Base-by-base conservation (phyloP, 176 grass and related monocot species). In the Tillandsia leiboldiana region DNA sequence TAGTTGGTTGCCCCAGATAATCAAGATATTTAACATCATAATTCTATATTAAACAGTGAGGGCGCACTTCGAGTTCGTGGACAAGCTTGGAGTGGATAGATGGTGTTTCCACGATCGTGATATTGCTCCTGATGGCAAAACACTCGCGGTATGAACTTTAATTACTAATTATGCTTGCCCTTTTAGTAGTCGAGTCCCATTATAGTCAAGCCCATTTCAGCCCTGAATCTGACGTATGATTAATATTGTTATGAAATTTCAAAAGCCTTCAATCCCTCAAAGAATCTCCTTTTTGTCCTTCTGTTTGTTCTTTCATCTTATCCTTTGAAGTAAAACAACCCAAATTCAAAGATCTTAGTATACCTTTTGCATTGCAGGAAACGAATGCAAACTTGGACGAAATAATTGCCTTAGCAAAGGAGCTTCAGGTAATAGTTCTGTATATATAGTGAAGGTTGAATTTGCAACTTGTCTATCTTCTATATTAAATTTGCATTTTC, bases 41-140 rank as follows among this genome's bases (percentile, higher is more conserved):
- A 26, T 12, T 10, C 47, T 75, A 56, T 29, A 18, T 48, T 58
- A 2, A 73, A 67, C 79, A 99, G 89, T 99, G 94, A 92, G 72
- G 79, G 94, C 89, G 57, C 94, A 99, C 58, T 99, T 93, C 9
- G 89, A 99, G 73, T 99, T 97, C 80, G 90, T 99, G 82, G 66
- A 92, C 74, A 92, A 99, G 72, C 87, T 99, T 78, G 94, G 89
- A 79, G 89, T 99, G 72, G 73, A 90, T 70, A 93, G 65, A 80
- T 99, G 89, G 94, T 99, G 86, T 77, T 99, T 99, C 75, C 94
- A 93, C 78, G 89, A 99, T 18, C 87, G 94, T 75, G 94, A 99
- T 76, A 99, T 99, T 75, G 89, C 94, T 66, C 89, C 89, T 53
- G 89, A 93, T 63, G 86, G 86, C 49, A 86, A 85, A 69, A 99